Conservation (phyloP, 805 yeast species). For the Candida yuanshanica region DNA sequence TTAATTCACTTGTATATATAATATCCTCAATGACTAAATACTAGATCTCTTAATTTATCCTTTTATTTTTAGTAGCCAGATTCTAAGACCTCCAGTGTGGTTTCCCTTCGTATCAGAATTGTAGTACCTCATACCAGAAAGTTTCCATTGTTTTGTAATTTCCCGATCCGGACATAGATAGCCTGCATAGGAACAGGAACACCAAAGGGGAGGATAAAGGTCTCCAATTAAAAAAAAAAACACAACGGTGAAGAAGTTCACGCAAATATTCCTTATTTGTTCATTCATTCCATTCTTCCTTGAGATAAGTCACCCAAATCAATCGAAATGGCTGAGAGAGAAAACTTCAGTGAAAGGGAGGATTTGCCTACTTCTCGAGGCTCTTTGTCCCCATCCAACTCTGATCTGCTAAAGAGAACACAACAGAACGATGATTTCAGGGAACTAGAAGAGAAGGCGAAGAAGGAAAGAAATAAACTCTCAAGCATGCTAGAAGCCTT, state of each 20-base stretch:
- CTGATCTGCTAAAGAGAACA: constrained; percentile 5
- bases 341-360: background rate
- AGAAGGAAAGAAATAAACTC: constrained; percentile 6
- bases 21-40: no score
- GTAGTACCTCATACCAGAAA: no score
- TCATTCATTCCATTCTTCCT: no score
- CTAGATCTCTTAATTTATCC: no score
- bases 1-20: no score
- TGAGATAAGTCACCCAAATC: background rate
- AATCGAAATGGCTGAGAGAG: background rate
- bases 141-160: background rate
- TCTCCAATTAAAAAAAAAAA: background rate
- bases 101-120: no score
- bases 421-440: constrained; percentile 1
- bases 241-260: no score
- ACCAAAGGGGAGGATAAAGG: background rate
- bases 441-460: constrained; percentile 1
- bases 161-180: background rate
- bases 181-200: background rate
- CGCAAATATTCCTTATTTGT: no score
- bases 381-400: constrained; percentile 3
- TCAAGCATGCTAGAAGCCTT: constrained; percentile 3
- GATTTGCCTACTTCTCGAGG: background rate
- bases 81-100: no score
- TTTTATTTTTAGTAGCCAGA: no score